These are phyloP conservation scores for Hymenoscyphus occultus DNA, from an alignment of 2,329 filamentous ascomycete genomes.

Conservation along the genomic window DNA sequence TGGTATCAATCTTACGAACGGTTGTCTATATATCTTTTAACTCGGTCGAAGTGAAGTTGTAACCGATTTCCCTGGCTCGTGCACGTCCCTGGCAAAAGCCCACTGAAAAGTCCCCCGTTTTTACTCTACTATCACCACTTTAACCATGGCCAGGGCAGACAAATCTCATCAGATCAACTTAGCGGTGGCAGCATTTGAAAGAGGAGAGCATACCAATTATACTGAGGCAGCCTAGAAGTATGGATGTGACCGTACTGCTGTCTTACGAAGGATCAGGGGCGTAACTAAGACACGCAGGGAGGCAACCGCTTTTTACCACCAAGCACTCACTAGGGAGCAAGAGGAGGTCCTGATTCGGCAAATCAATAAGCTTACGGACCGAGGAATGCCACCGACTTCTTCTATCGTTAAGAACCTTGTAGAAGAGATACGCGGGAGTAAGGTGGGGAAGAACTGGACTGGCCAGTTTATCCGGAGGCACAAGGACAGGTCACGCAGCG, in stretches of 20 bases:
- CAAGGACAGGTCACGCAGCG: neutral
- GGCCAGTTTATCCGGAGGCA: neutral
- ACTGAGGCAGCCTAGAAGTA: neutral
- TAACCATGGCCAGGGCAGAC: neutral
- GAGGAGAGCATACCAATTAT: neutral
- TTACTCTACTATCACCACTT: neutral
- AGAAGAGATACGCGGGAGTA: neutral
- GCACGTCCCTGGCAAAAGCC: neutral
- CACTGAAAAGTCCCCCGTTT: too few species aligned
- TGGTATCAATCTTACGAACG: slow-evolving; percentile 40
- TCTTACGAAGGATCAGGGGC: neutral
- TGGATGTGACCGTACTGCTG: neutral
- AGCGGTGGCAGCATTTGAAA: neutral
- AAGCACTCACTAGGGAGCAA: neutral
- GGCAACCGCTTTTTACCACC: neutral
- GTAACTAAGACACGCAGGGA: neutral
- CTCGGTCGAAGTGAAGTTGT: slow-evolving; percentile 33
- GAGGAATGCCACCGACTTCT: neutral
- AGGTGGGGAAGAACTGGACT: neutral
- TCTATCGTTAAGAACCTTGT: neutral
- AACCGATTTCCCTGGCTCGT: neutral
- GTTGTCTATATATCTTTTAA: slow-evolving; percentile 40
- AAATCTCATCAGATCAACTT: neutral
- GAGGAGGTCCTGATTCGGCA: neutral
- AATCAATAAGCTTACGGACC: neutral